phyloP scores from a whole-genome alignment of 768 basidiomycete genomes.

The Kwoniella heveanensis region DNA sequence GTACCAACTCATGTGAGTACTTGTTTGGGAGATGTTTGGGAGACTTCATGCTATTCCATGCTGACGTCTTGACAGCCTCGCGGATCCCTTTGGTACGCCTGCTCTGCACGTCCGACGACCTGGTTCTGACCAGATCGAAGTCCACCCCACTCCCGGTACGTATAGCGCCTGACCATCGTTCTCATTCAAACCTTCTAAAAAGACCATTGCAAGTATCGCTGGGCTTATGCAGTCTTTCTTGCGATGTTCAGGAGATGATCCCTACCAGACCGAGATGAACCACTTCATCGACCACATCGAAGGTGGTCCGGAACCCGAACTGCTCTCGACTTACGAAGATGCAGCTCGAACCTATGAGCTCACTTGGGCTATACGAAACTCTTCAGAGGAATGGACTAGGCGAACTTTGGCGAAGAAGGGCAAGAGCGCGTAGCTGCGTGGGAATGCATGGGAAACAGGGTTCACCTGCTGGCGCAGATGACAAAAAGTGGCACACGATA shows the following conservation, averaged over 20 bases:
- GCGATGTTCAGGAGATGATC: constrained; percentile 40
- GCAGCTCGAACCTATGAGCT: constrained; percentile 80
- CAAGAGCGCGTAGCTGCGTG: background rate
- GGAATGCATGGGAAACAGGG: no score
- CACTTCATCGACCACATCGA: constrained; percentile 71
- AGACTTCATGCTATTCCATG: background rate
- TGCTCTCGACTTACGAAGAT: constrained; percentile 84
- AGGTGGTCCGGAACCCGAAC: constrained; percentile 72
- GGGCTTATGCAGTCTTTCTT: no score
- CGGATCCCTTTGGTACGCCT: constrained; percentile 88
- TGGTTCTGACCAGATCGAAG: constrained; percentile 52
- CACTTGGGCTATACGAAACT: constrained; percentile 83
- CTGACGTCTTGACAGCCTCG: constrained; percentile 38
- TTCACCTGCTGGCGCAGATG: no score
- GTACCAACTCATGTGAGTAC: constrained; percentile 60
- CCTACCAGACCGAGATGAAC: constrained; percentile 78
- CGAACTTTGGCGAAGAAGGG: constrained; percentile 6
- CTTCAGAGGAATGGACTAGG: constrained; percentile 35
- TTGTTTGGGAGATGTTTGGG: background rate
- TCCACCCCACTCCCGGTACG: constrained; percentile 35
- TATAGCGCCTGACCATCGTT: no score
- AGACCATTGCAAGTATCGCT: no score
- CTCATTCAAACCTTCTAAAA: no score
- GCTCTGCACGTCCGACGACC: constrained; percentile 72
- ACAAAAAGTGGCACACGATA: no score